These are phyloP conservation scores for Neofusicoccum sp. DNA, from an alignment of 2,329 filamentous ascomycete genomes.

Conservation along the genomic window DNA sequence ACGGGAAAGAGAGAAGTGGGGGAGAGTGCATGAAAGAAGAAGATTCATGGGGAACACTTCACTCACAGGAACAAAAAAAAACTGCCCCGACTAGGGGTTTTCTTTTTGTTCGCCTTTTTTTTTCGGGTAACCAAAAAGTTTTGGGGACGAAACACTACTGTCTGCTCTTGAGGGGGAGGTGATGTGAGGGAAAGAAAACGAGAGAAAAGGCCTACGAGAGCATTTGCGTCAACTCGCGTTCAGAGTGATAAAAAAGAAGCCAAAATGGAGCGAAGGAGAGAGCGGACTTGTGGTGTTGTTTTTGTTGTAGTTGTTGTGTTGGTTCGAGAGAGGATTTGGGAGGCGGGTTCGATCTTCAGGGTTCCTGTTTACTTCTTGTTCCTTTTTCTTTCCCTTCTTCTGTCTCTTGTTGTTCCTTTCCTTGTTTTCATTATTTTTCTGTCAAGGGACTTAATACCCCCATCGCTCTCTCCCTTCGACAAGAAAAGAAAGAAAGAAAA, in stretches of 20 bases:
- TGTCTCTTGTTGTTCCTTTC: background rate
- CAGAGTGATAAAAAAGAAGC: background rate
- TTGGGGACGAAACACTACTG: background rate
- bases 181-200: background rate
- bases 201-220: background rate
- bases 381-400: background rate
- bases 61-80: background rate
- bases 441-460: constrained; percentile 6
- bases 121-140: background rate
- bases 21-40: background rate
- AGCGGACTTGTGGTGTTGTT: background rate
- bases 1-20: background rate
- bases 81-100: too few species aligned
- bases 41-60: background rate
- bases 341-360: background rate
- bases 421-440: background rate
- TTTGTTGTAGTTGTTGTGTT: background rate
- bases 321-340: background rate
- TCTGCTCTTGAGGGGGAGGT: constrained; percentile 4
- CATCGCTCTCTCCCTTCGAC: background rate
- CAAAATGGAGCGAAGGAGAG: background rate
- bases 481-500: constrained; percentile 7
- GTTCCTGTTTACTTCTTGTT: background rate
- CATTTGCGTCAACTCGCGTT: background rate
- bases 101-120: background rate